Base-by-base conservation (phyloP, 2,329 filamentous ascomycete species). In the Emericellopsis atlantica region DNA sequence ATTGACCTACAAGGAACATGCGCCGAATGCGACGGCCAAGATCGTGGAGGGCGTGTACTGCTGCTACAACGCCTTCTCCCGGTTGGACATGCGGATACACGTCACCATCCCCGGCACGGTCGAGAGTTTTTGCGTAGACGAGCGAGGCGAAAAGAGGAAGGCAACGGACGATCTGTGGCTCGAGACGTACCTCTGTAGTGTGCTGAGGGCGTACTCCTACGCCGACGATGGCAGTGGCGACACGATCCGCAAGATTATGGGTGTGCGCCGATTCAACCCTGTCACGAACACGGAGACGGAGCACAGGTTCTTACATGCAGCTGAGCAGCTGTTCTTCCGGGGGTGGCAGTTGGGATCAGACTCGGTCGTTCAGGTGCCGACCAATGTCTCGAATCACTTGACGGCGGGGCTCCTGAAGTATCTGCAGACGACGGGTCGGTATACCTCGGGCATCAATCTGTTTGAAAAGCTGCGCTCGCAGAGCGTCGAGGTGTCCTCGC, bases 61-160 rank as follows among this genome's bases (percentile, higher is more conserved):
- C 65, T 98, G 92, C 65, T 98, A 98, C 73, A 98, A 98, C 85
- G 92, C 92, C 49, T 95, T 98, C 62, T 96, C 92, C 5, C 79
- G 93, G 48, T 74, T 96, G 40, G 92, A 98, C 56, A 98, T 98
- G 92, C 87, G 92, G 45, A 90, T 98, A 11, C 89, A 96, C 56
- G 90, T 98, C 44, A 90, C 89, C 48, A 96, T 98, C 48, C 92
- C 92, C 15, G 92, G 92, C 45, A 92, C 85, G 9, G 87, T 98
- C 40, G 90, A 98, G 60, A 93, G 87, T 62, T 96, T 95, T 60
- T 96, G 90, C 60, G 84, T 98, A 43, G 90, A 98, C 60, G 92
- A 98, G 65, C 80, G 89, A 53, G 92, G 92, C 49, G 90, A 95
- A 59, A 95, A 94, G 67, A 79, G 88, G 49, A 84, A 92, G 49